Conservation (phyloP, 768 basidiomycete genomes). For the Lyophyllum semitale region DNA sequence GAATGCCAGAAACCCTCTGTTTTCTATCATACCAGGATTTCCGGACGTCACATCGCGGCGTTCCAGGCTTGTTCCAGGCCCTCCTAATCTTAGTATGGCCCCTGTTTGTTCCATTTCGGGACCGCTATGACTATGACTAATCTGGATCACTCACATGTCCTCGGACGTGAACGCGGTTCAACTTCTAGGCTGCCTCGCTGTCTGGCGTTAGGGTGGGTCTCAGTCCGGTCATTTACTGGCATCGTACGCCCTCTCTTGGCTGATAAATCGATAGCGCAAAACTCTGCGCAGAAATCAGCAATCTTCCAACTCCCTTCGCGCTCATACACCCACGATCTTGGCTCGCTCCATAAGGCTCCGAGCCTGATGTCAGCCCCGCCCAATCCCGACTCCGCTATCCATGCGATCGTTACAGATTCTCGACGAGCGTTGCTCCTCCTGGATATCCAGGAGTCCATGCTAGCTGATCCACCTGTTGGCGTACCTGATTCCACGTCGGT, state of each 20-base stretch:
- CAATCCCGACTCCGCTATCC: constrained; percentile 2
- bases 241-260: neutral
- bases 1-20: too few relatives aligned
- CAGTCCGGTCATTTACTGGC: neutral
- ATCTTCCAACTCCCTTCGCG: neutral
- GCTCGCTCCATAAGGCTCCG: neutral
- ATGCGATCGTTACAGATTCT: constrained; percentile 14
- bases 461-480: constrained; percentile 47
- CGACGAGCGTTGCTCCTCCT: constrained; percentile 58
- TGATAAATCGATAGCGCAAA: neutral
- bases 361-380: constrained; percentile 1
- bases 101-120: too few relatives aligned
- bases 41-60: too few relatives aligned
- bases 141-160: too few relatives aligned
- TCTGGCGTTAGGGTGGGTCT: neutral
- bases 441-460: constrained; percentile 56
- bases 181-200: too few relatives aligned
- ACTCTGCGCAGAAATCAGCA: neutral
- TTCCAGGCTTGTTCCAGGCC: too few relatives aligned
- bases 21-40: too few relatives aligned
- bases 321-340: neutral
- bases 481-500: constrained; percentile 48
- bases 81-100: too few relatives aligned
- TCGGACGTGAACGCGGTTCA: too few relatives aligned
- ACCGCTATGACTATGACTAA: too few relatives aligned